Conservation (phyloP, 306 rosid species). For the Quercus berberidifolia region DNA sequence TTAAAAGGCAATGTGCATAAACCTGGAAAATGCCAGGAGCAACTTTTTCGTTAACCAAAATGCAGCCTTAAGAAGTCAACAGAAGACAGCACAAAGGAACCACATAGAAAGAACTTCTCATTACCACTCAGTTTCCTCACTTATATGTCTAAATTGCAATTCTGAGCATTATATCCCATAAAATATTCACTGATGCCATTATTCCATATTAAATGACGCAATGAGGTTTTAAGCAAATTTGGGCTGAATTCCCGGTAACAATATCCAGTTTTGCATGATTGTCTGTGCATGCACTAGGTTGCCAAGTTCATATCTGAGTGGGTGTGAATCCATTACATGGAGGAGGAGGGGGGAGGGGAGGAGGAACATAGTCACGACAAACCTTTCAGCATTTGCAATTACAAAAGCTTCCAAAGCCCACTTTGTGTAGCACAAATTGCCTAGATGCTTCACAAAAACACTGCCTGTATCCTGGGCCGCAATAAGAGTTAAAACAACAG, state of each 20-base stretch:
- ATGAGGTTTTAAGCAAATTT: not conserved
- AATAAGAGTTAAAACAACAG: slow-evolving; percentile 80
- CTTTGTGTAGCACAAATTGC: slow-evolving; percentile 71
- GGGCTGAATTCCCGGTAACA: not conserved
- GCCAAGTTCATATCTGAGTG: not conserved
- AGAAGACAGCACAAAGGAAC: not conserved
- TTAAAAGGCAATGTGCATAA: not conserved
- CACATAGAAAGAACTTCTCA: not conserved
- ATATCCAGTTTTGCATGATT: not conserved
- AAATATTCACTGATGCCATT: slow-evolving; percentile 3
- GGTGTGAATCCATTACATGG: not conserved
- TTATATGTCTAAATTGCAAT: not conserved
- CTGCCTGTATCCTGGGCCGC: slow-evolving; percentile 52
- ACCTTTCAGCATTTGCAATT: slow-evolving; percentile 89
- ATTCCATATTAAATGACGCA: not conserved
- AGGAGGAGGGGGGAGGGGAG: not conserved
- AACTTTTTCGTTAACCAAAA: not conserved
- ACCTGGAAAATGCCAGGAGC: not conserved
- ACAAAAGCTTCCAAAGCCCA: slow-evolving; percentile 99
- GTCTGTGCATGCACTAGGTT: not conserved
- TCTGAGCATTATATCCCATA: not conserved
- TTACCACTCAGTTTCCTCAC: not conserved
- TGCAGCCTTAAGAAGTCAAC: not conserved
- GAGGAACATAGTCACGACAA: not conserved
- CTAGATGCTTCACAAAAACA: slow-evolving; percentile 30